Evolutionary conservation across 1,284 basidiomycete genomes (phyloP), one percentile per base, ranked within the genome.

Genomic region (Waitea zeae): DNA sequence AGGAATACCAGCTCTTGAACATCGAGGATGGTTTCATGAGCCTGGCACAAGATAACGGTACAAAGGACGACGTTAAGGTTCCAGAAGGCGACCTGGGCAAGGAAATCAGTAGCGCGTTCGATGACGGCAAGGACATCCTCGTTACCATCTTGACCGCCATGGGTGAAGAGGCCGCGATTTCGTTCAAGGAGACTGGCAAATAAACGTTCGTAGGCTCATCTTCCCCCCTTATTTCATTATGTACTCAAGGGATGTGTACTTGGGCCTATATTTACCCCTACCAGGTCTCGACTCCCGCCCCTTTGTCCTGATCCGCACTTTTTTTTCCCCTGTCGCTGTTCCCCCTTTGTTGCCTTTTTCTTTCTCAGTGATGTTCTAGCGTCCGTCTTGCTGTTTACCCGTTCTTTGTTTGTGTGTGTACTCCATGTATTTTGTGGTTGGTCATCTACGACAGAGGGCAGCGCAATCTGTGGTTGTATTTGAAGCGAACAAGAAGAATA

Each of bases 11-110:
- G 57, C 79, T 98, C 51, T 83, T 89, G 55, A 79, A 89, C 66
- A 70, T 89, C 45, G 79, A 86, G 45, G 87, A 90, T 38, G 77
- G 77, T 46, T 96, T 82, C 75, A 79, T 98, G 52, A 96, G 92
- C 73, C 73, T 98, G 53, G 84, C 98, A 84, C 73, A 67, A 49
- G 42, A 54, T 49, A 90, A 96, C 41, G 92, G 90, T 42, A 52
- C 52, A 49, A 98, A 98, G 70, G 88, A 97, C 56, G 93, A 98
- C 61, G 87, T 98, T 60, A 83, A 79, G 57, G 58, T 96, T 46
- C 95, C 93, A 36, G 92, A 96, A 41, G 63, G 70, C 40, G 80
- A 88, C 12, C 46, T 96, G 36, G 93, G 93, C 46, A 62, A 67
- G 40, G 60, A 81, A 46, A 90, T 98, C 48, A 45, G 66, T 50